These are phyloP conservation scores for Desmodesmus armatus DNA, from an alignment of 139 green algal genomes.

Conservation along the genomic window DNA sequence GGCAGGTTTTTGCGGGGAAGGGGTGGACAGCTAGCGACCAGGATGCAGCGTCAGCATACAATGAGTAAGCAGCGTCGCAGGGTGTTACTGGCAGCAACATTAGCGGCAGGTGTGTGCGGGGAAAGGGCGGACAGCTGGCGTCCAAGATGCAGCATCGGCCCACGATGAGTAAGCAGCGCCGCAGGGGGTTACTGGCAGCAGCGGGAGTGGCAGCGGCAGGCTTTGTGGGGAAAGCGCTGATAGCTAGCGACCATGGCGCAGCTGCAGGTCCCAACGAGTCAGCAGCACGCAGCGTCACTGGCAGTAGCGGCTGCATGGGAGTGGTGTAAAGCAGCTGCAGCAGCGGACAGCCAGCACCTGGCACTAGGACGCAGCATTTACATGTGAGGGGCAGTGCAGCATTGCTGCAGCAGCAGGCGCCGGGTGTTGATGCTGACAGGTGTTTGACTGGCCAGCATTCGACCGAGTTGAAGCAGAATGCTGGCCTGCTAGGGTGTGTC, in stretches of 20 bases:
- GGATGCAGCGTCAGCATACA: conserved; percentile 20
- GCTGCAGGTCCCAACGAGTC: not conserved
- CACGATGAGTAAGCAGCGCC: conserved; percentile 6
- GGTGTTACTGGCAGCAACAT: not conserved
- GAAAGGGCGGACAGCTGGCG: not conserved
- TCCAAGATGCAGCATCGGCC: conserved; percentile 14
- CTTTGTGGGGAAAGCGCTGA: not conserved
- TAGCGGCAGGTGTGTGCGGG: conserved; percentile 3
- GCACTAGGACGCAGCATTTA: too few relatives aligned
- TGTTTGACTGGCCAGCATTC: too few relatives aligned
- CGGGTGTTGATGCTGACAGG: too few relatives aligned
- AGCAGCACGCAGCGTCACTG: too few relatives aligned
- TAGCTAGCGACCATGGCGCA: conserved; percentile 10
- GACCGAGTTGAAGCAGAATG: too few relatives aligned
- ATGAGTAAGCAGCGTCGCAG: not conserved
- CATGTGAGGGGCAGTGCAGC: too few relatives aligned
- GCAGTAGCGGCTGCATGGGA: too few relatives aligned
- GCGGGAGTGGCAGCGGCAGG: conserved; percentile 1
- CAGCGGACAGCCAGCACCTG: too few relatives aligned
- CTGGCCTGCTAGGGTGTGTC: too few relatives aligned
- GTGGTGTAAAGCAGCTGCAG: too few relatives aligned
- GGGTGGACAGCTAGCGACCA: conserved; percentile 6
- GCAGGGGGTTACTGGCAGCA: conserved; percentile 6
- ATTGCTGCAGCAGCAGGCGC: too few relatives aligned
- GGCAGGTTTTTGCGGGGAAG: not conserved